phyloP scores from a whole-genome alignment of 768 basidiomycete species.

The Podaxis sp. region DNA sequence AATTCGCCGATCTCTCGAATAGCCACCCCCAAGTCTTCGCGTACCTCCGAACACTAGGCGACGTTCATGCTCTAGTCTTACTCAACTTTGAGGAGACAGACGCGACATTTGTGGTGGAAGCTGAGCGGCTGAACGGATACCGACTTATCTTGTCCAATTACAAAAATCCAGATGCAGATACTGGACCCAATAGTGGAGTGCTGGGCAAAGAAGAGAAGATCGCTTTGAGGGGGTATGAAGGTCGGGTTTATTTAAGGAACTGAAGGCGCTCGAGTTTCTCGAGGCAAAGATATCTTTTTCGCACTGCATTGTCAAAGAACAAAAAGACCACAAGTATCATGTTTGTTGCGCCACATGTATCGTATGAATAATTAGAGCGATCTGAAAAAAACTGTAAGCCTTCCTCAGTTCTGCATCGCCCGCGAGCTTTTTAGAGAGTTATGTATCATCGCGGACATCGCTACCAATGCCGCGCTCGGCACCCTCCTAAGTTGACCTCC shows the following conservation, averaged over 20 bases:
- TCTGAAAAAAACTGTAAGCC: too few species aligned
- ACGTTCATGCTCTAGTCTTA: slow-evolving; percentile 34
- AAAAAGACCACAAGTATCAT: neutral
- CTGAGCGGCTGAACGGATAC: slow-evolving; percentile 9
- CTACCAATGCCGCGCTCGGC: too few species aligned
- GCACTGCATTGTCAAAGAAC: neutral
- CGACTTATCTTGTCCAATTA: slow-evolving; percentile 28
- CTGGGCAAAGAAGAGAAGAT: slow-evolving; percentile 3
- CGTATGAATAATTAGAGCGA: too few species aligned
- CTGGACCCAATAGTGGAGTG: neutral
- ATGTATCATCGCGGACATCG: too few species aligned
- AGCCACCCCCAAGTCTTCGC: slow-evolving; percentile 50
- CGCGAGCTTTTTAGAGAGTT: too few species aligned
- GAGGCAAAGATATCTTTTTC: neutral
- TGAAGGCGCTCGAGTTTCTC: neutral
- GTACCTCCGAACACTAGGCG: slow-evolving; percentile 39
- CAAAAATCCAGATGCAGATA: neutral
- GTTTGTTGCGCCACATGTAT: too few species aligned
- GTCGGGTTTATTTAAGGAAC: slow-evolving; percentile 23
- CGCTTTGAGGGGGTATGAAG: slow-evolving; percentile 28
- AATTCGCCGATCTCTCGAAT: slow-evolving; percentile 45
- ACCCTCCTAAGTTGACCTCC: too few species aligned
- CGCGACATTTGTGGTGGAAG: slow-evolving; percentile 17
- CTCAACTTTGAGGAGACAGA: slow-evolving; percentile 41
- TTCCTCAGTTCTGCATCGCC: too few species aligned